These are phyloP conservation scores for Lolium rigidum DNA, from an alignment of 176 grass and related monocot species.

Conservation along the genomic window DNA sequence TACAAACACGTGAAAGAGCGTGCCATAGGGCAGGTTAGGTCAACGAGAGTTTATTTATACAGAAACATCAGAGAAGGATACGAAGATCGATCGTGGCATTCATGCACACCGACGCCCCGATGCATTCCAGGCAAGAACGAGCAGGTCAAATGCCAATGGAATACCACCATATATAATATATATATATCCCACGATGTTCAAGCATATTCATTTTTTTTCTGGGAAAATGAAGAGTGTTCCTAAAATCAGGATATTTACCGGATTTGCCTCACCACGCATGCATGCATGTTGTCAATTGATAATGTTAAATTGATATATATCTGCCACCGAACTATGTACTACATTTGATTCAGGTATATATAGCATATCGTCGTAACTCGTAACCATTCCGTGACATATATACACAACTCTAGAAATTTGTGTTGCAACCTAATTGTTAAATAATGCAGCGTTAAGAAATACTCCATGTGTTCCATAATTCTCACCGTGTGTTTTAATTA, in stretches of 20 bases:
- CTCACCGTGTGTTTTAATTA: no score
- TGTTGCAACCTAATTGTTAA: background rate
- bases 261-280: background rate
- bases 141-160: background rate
- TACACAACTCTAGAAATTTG: background rate
- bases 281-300: no score
- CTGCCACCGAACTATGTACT: no score
- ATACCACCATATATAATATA: background rate
- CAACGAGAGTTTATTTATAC: slow-evolving; percentile 18
- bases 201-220: background rate
- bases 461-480: no score
- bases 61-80: background rate
- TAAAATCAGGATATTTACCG: background rate
- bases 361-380: background rate
- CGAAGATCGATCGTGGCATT: background rate
- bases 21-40: background rate
- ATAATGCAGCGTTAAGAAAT: background rate
- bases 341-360: background rate
- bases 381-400: background rate
- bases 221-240: background rate
- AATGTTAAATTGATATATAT: no score
- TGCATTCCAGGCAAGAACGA: background rate
- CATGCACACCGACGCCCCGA: slow-evolving; percentile 1
- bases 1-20: background rate
- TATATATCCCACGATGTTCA: background rate